Evolutionary conservation across 129 eudicot species (phyloP), one percentile per base, ranked within the genome.

Genomic region (Flaveria sonorensis): DNA sequence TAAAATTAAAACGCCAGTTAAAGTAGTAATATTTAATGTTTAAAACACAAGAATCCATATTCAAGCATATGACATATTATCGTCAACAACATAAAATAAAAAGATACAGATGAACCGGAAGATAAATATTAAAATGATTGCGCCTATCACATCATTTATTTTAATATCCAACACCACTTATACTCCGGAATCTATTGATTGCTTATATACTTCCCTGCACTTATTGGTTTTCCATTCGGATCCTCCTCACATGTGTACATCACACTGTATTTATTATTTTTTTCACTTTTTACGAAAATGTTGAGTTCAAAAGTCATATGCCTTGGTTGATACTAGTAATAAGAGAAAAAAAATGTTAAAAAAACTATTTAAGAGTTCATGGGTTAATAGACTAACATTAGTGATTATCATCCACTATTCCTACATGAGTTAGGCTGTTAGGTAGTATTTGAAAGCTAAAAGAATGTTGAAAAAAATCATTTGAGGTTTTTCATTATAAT

Each of bases 111-210:
- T 68, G 75, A 77, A 40, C 19, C n/a, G 60, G 68, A 68, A 53
- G 40, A 52, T 77, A 77, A 77, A 68, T 53, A 68, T 68, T 7
- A 1, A 12, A 67, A 52, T 77, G 36, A 77, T 55, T 68, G 81
- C 10, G 60, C 47, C 59, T 68, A 24, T 77, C 81, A 68, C 69
- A 56, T 77, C 75, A 55, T 61, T 56, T 11, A 77, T 39, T 77
- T 21, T 68, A 77, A 55, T 68, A 55, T 77, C 59, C 69, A 43
- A n/a, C 36, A 11, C 59, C 46, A 30, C 75, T 77, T 77, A 69
- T 68, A 68, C 24, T n/a, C 68, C 56, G 70, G 75, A 77, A 66
- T 67, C 75, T 55, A 23, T 14, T 68, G 75, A 11, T 10, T 68
- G 60, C 81, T 77, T 77, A 77, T 55, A 77, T 53, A 68, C 30